These are phyloP conservation scores for Monilinia aucupariae DNA, from an alignment of 2,329 filamentous ascomycete species.

Conservation along the genomic window DNA sequence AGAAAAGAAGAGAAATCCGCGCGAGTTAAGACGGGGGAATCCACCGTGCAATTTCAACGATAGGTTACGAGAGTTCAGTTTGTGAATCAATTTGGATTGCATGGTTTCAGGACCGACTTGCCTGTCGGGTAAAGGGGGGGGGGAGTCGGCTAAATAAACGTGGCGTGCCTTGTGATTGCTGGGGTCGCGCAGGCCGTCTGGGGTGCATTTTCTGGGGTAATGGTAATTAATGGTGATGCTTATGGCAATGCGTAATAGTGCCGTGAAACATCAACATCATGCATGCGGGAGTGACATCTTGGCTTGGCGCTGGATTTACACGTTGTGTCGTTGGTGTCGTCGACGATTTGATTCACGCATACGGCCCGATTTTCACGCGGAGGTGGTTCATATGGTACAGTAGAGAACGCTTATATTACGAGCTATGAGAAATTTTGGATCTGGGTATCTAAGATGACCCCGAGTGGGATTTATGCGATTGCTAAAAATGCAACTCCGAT, in stretches of 20 bases:
- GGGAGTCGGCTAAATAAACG: slow-evolving; percentile 1
- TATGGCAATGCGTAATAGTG: neutral
- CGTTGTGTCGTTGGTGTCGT: neutral
- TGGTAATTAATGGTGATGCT: too few species aligned
- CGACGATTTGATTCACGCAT: neutral
- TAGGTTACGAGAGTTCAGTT: neutral
- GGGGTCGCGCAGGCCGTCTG: neutral
- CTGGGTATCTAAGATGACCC: neutral
- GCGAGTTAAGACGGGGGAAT: too few species aligned
- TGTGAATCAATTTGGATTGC: too few species aligned
- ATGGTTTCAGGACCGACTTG: neutral
- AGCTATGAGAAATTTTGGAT: neutral
- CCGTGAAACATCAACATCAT: neutral
- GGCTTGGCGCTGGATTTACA: neutral
- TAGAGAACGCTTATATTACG: neutral
- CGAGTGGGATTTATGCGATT: neutral
- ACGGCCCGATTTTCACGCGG: neutral
- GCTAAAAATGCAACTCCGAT: neutral
- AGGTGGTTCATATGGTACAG: neutral
- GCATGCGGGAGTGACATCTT: neutral
- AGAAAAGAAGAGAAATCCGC: neutral
- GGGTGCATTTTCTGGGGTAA: slow-evolving; percentile 5
- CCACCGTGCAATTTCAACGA: too few species aligned
- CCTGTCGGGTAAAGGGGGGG: slow-evolving; percentile 4
- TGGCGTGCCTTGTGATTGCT: slow-evolving; percentile 6